Conservation (phyloP, 495 filamentous ascomycete species). For the Hamigera avellanea region DNA sequence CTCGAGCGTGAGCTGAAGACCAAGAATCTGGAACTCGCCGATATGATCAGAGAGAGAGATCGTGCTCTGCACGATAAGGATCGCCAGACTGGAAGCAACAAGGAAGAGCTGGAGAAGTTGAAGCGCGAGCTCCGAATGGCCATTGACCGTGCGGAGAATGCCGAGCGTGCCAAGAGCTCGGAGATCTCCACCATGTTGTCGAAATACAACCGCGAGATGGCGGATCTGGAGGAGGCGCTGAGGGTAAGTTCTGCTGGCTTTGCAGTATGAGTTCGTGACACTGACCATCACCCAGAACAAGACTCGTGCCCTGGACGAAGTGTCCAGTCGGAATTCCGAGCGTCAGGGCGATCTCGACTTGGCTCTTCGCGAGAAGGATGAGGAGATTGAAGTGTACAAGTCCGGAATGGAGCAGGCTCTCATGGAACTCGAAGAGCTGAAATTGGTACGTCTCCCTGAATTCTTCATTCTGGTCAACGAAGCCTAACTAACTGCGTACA, state of each 20-base stretch:
- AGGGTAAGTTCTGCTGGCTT: conserved; percentile 30
- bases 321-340: conserved; percentile 62
- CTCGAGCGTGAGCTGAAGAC: conserved; percentile 95
- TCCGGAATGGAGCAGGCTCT: conserved; percentile 93
- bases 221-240: conserved; percentile 86
- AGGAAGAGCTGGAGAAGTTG: conserved; percentile 89
- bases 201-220: conserved; percentile 94
- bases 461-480: neutral
- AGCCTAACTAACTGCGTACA: conserved; percentile 5
- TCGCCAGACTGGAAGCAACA: conserved; percentile 69
- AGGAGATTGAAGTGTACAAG: conserved; percentile 94
- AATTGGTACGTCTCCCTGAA: conserved; percentile 28
- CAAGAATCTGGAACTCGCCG: conserved; percentile 93
- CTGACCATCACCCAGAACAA: conserved; percentile 48
- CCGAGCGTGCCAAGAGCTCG: conserved; percentile 81
- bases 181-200: conserved; percentile 89
- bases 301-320: conserved; percentile 76
- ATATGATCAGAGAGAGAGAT: conserved; percentile 97
- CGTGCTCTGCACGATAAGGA: conserved; percentile 91
- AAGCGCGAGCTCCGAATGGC: conserved; percentile 95
- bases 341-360: conserved; percentile 76
- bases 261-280: neutral
- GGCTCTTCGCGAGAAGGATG: conserved; percentile 80
- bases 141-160: conserved; percentile 82
- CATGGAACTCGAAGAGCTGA: conserved; percentile 79